phyloP scores from a whole-genome alignment of 148 eudicot species.

The Amaranthus cruentus region DNA sequence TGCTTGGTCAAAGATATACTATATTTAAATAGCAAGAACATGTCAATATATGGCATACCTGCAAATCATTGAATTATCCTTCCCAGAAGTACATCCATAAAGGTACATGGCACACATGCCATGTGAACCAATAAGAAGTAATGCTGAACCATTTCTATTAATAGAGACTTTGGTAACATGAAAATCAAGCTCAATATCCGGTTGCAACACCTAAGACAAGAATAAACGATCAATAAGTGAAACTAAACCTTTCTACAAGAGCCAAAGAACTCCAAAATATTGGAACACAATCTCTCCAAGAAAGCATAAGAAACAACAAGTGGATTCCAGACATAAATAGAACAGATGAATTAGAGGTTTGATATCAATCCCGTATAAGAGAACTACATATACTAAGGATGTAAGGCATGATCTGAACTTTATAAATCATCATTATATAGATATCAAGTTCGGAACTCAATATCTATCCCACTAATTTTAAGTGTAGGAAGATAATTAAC shows the following conservation, averaged over 20 bases:
- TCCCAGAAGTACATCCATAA: constrained; percentile 51
- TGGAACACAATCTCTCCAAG: not conserved
- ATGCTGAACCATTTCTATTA: constrained; percentile 79
- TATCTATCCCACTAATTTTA: no score
- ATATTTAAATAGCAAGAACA: not conserved
- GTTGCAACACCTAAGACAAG: constrained; percentile 56
- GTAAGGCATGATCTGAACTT: not conserved
- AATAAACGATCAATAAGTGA: constrained; percentile 14
- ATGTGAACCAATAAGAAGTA: constrained; percentile 63
- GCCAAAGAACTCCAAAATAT: not conserved
- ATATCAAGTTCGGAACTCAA: not conserved
- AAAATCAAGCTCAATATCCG: constrained; percentile 54
- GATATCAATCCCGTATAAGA: not conserved
- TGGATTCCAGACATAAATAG: not conserved
- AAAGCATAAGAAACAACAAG: not conserved
- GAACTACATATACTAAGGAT: no score
- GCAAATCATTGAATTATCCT: constrained; percentile 60
- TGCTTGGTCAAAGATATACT: not conserved
- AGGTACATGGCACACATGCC: constrained; percentile 68
- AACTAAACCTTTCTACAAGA: constrained; percentile 5
- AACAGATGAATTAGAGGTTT: no score
- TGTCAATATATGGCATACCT: constrained; percentile 38
- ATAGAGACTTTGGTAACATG: constrained; percentile 57
- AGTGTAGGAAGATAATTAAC: not conserved
- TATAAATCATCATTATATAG: not conserved